These are phyloP conservation scores for Didymella pomorum DNA, from an alignment of 2,329 filamentous ascomycete species.

Conservation along the genomic window DNA sequence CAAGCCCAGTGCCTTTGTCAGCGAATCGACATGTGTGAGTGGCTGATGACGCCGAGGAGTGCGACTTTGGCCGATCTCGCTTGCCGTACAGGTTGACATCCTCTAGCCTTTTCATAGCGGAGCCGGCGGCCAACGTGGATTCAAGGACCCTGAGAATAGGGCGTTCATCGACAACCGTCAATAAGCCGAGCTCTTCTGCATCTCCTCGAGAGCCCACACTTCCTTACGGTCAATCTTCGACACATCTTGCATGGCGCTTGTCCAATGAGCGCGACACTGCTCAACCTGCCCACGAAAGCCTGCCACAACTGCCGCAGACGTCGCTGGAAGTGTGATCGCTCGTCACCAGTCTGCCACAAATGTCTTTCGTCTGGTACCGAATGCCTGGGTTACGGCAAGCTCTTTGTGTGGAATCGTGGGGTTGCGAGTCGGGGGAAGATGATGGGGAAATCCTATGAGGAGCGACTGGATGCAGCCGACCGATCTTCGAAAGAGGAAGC, in stretches of 20 bases:
- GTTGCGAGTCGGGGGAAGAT: constrained; percentile 61
- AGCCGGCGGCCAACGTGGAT: constrained; percentile 19
- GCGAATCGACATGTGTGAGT: constrained; percentile 20
- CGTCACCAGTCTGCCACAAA: constrained; percentile 67
- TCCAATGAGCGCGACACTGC: constrained; percentile 43
- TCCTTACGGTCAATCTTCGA: constrained; percentile 28
- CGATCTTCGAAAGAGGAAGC: constrained; percentile 34
- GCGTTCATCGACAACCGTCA: constrained; percentile 22
- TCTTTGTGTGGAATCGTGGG: constrained; percentile 67
- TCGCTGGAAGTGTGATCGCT: constrained; percentile 69
- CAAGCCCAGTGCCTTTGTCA: constrained; percentile 15
- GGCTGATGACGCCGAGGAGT: constrained; percentile 20
- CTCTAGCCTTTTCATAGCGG: constrained; percentile 20
- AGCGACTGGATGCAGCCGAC: constrained; percentile 26
- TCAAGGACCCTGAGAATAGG: constrained; percentile 23
- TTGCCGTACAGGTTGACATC: constrained; percentile 24
- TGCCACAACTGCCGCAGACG: constrained; percentile 70
- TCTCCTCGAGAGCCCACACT: constrained; percentile 17
- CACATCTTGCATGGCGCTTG: constrained; percentile 43
- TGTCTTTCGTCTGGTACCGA: constrained; percentile 63
- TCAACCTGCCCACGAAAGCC: constrained; percentile 50
- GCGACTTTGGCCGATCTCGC: constrained; percentile 23
- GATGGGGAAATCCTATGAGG: constrained; percentile 62
- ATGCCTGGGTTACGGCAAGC: constrained; percentile 68
- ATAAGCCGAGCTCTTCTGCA: constrained; percentile 21